Base-by-base conservation (phyloP, 768 basidiomycete species). In the Kwoniella heveanensis region DNA sequence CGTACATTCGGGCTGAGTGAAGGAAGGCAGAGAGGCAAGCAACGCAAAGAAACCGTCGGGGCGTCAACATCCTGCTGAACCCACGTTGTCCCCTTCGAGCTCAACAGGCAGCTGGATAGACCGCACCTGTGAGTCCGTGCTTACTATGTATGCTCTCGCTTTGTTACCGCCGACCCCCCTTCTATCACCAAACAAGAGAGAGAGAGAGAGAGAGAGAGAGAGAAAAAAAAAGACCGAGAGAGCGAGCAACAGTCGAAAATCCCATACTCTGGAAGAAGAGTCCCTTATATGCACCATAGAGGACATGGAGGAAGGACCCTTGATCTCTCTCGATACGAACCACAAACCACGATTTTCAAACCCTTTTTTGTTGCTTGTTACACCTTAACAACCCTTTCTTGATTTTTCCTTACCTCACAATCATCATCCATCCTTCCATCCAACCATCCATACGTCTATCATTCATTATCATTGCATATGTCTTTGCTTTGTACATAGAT, bases 341-440 rank as follows among this genome's bases (percentile, higher is more conserved):
- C 32, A 32, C 32, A 32, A 32, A 44, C 39, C 39, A 44, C 39
- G 39, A 44, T 44, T 44, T 44, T 44, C 39, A 17, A 44, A 44
- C 39, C 39, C 39, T 44, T 44, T 44, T 44, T 19, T 19, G 17
- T 44, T 44, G 39, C 39, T 44, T 44, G 39, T 44, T 44, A 44
- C 32, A 32, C 32, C 32, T 32, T 32, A 32, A 32, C 32, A 32
- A 32, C 32, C 32, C 32, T 32, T 32, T 32, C 17, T 7, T 44
- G 9, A 44, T 44, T 44, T 44, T 44, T 44, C 39, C 39, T 44
- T 44, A 44, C 39, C 39, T 44, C 15, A 44, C 39, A 5, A 6
- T 13, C 5, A 5, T 32, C 32, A 32, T 13, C 32, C 5, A 32
- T 6, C 32, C 32, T 5, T 32, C 5, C 32, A 32, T 32, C 32